Evolutionary conservation across 1,284 basidiomycete genomes (phyloP).

Genomic region (Ganoderma multipileum): DNA sequence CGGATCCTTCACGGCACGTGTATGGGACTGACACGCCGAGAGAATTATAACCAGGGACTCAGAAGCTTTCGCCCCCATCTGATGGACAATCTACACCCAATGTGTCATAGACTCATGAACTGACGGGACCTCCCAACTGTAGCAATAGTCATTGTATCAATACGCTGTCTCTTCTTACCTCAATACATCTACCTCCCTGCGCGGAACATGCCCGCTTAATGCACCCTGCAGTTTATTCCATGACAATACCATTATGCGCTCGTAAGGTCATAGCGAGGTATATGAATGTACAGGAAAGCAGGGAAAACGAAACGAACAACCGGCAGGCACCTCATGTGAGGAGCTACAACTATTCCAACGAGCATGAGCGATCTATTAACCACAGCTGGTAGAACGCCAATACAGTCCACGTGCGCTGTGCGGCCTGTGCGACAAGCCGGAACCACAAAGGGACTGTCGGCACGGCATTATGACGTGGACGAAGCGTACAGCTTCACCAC

Average conservation of each 20-base stretch:
- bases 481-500: constrained; percentile 90
- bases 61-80: background rate
- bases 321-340: constrained; percentile 10
- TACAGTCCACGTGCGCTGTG: constrained; percentile 11
- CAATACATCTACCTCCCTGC: background rate
- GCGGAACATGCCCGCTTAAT: background rate
- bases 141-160: constrained; percentile 45
- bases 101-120: constrained; percentile 17
- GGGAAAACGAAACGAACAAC: constrained; percentile 20
- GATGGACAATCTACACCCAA: constrained; percentile 9
- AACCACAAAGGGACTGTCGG: background rate
- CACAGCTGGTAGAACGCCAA: constrained; percentile 15
- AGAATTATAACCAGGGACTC: background rate
- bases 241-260: constrained; percentile 35
- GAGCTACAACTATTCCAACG: constrained; percentile 17
- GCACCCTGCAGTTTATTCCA: constrained; percentile 18
- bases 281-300: constrained; percentile 33
- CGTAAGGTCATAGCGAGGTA: constrained; percentile 40
- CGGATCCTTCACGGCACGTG: background rate
- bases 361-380: constrained; percentile 22
- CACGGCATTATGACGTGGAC: constrained; percentile 65
- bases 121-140: constrained; percentile 32
- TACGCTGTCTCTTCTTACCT: constrained; percentile 20
- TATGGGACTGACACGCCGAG: background rate
- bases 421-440: constrained; percentile 15